Evolutionary conservation across 805 yeast species (phyloP), one percentile per base, ranked within the genome.

Genomic region (Cyberlindnera nakhonratchasimensis): DNA sequence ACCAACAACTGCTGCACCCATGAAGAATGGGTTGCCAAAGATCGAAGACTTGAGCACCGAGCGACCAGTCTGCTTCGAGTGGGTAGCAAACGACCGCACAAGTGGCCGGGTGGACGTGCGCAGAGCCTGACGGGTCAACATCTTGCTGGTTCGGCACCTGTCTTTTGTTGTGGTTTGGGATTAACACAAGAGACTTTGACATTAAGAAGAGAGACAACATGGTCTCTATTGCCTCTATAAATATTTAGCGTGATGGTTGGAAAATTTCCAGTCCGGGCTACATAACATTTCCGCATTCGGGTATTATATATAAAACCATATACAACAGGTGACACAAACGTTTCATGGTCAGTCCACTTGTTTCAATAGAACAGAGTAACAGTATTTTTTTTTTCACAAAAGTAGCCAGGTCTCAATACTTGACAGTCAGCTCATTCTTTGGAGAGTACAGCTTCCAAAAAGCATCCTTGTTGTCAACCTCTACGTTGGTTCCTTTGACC

Each of bases 1-100:
- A 54, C 63, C 43, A 22, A 47, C 17, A n/a, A 44, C 34, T 6
- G 47, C 22, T 5, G 40, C 38, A 26, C 43, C 32, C 20, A 46
- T 21, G 13, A 32, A 21, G 11, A 37, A 12, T 21, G 43, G 39
- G 43, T 34, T 39, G 5, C 49, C 39, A 25, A 43, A 22, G 30
- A 42, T 14, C 6, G 46, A 46, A 7, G 46, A 34, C 34, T 37
- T 39, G 18, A 40, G 43, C 5, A 42, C 34, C 5, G 32, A 34
- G 17, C 43, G 39, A 10, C 34, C 39, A 12, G 36, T 34, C 30
- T 38, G 42, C 29, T 28, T 40, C 12, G 42, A 25, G 22, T 21
- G 11, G 2, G 42, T 26, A 18, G 41, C 45, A 6, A 37, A 23
- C 10, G 46, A 29, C 9, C 46, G 46, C 18, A 9, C 37, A 23